Percentiles rank a stretch among this genome's conserved stretches.
Conservation (phyloP, 768 basidiomycete genomes). For the Cubamyces sp. region DNA sequence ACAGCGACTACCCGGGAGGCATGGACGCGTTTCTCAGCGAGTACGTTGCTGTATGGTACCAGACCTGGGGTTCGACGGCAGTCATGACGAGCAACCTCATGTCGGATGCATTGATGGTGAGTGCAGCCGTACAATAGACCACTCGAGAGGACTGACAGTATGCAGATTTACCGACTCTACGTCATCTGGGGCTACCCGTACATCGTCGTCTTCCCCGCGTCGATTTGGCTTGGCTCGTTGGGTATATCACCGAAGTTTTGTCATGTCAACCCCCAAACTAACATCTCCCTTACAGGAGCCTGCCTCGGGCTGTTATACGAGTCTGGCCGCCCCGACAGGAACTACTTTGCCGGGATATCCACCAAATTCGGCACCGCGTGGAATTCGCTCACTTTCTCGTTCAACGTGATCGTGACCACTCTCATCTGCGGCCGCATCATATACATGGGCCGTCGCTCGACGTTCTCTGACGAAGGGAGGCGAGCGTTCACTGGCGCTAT, state of each 20-base stretch:
- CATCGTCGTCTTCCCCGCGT: slow-evolving; percentile 29
- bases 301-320: slow-evolving; percentile 46
- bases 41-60: slow-evolving; percentile 30
- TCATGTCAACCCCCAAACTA: not conserved
- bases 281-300: slow-evolving; percentile 34
- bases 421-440: slow-evolving; percentile 45
- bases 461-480: slow-evolving; percentile 31
- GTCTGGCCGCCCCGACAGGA: slow-evolving; percentile 43
- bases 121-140: slow-evolving; percentile 2
- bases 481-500: slow-evolving; percentile 43
- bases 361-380: slow-evolving; percentile 46
- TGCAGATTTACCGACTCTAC: slow-evolving; percentile 32
- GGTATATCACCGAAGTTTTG: slow-evolving; percentile 1
- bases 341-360: slow-evolving; percentile 44
- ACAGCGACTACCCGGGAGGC: slow-evolving; percentile 32
- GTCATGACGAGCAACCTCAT: slow-evolving; percentile 31
- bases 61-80: slow-evolving; percentile 31
- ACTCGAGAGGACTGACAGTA: no score
- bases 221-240: slow-evolving; percentile 30
- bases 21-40: slow-evolving; percentile 28
- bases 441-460: slow-evolving; percentile 35
- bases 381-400: slow-evolving; percentile 43
- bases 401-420: slow-evolving; percentile 47
- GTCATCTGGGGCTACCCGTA: slow-evolving; percentile 31
- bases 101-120: slow-evolving; percentile 34